These are phyloP conservation scores for Populus deltoides DNA, from an alignment of 345 rosid species.

Conservation along the genomic window DNA sequence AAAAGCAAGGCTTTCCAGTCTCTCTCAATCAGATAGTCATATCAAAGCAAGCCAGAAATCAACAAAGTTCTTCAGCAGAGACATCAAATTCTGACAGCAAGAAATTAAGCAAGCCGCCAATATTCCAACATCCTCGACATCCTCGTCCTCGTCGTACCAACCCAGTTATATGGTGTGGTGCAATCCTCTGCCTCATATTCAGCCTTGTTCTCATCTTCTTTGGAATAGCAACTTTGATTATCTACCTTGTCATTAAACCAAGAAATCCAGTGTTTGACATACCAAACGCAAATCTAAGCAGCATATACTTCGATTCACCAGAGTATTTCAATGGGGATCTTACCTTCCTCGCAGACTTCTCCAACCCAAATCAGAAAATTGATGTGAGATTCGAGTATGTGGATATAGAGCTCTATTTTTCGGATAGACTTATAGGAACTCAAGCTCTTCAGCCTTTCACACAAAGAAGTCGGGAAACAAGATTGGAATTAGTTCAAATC, in stretches of 20 bases:
- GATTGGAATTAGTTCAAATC: conserved; percentile 55
- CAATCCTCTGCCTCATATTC: conserved; percentile 66
- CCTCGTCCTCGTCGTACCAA: conserved; percentile 51
- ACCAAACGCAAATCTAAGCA: conserved; percentile 64
- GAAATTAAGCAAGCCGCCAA: conserved; percentile 22
- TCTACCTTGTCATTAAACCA: conserved; percentile 62
- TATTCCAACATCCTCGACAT: conserved; percentile 45
- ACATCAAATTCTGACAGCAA: conserved; percentile 11
- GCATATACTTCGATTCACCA: conserved; percentile 70
- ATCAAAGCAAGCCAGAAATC: conserved; percentile 40
- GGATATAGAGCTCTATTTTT: conserved; percentile 62
- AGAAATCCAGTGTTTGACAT: conserved; percentile 69
- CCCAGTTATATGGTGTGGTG: conserved; percentile 69
- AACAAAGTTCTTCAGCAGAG: conserved; percentile 15
- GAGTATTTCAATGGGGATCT: conserved; percentile 79
- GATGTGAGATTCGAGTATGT: conserved; percentile 58
- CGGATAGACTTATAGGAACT: conserved; percentile 48
- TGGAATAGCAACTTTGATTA: conserved; percentile 69
- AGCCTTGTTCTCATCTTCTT: conserved; percentile 72
- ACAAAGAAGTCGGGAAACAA: conserved; percentile 49
- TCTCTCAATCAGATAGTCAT: conserved; percentile 37
- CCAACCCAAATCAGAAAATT: conserved; percentile 74
- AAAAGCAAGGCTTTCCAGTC: conserved; percentile 33
- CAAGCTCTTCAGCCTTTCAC: conserved; percentile 65
- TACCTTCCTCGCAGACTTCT: conserved; percentile 58